Conservation (phyloP, 2,329 filamentous ascomycete species). For the Beauveria bassiana region DNA sequence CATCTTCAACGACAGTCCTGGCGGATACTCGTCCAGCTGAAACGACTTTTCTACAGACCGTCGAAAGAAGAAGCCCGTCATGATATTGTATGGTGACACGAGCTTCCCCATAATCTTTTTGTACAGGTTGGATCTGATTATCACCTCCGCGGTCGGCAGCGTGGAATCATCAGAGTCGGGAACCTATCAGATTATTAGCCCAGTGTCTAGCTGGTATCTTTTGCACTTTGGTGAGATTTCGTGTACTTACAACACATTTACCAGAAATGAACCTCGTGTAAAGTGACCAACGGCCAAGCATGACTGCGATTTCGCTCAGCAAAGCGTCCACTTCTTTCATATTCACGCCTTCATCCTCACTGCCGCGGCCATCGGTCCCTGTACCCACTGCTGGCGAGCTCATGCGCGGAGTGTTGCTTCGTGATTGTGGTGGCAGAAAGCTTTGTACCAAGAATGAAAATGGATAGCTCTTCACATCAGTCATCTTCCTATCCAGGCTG, state of each 20-base stretch:
- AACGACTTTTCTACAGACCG: constrained; percentile 96
- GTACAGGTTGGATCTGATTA: constrained; percentile 70
- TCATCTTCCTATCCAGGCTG: constrained; percentile 74
- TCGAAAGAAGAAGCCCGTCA: constrained; percentile 96
- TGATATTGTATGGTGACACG: constrained; percentile 73
- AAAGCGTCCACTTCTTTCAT: constrained; percentile 93
- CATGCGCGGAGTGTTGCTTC: constrained; percentile 57
- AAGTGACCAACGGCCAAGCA: constrained; percentile 88
- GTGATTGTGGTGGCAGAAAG: constrained; percentile 67
- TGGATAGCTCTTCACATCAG: constrained; percentile 94
- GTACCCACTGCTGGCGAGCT: constrained; percentile 65
- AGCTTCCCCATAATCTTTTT: constrained; percentile 72
- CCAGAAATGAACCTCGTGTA: constrained; percentile 83
- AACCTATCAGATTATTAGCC: constrained; percentile 32
- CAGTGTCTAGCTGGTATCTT: constrained; percentile 9
- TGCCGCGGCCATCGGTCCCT: constrained; percentile 46
- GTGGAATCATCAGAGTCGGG: constrained; percentile 45
- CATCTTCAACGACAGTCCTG: constrained; percentile 68
- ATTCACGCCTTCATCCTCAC: constrained; percentile 87
- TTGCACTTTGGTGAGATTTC: background rate
- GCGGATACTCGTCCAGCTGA: constrained; percentile 83
- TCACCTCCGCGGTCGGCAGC: constrained; percentile 62
- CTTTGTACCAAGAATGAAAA: constrained; percentile 96
- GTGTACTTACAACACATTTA: constrained; percentile 65
- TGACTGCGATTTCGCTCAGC: constrained; percentile 79